Base-by-base conservation (phyloP, 345 rosid genomes). In the Excoecaria agallocha region DNA sequence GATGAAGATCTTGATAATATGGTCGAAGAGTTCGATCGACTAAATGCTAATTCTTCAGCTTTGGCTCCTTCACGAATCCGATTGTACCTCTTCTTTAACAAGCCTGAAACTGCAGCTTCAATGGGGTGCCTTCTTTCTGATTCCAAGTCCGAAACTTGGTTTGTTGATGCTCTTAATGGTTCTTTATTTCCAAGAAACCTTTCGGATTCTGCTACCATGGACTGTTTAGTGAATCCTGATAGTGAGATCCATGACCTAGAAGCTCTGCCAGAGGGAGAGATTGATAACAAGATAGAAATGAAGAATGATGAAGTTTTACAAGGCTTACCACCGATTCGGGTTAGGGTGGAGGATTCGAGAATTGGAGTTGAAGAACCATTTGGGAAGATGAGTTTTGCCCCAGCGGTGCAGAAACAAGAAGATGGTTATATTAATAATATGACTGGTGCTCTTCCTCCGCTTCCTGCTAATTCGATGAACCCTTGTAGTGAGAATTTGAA, bases 1-100 rank as follows among this genome's bases (percentile, higher is more conserved):
- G 91, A 86, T 75, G 96, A 94, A 76, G 97, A 94, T 85, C 89
- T 94, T 19, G 93, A 92, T 70, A 92, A 90, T 76, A 83, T 92
- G 96, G 62, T 90, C 45, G 94, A 92, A 69, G 97, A 94, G 61
- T 84, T 89, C 68, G 96, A 94, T 64, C 92, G 92, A 9, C 62
- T 85, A 30, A 66, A 62, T 30, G 58, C 83, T 2, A 30, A 30
- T 6, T 58, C 88, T 15, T 80, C 88, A 7, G 76, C 83, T 12
- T 39, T 70, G 65, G 61, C 78, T 17, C 84, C 89, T 22, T 61
- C 84, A 4, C 82, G 94, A 30, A 86, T 93, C 74, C 86, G 91
- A 3, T 73, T 93, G 75, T 93, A 89, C 60, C 76, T 91, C 49
- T 93, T 91, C 86, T 76, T 88, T 54, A 81, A 67, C 79, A 90